Conservation (phyloP, 73 alveolate species). For the Tetrahymena elliotti region DNA sequence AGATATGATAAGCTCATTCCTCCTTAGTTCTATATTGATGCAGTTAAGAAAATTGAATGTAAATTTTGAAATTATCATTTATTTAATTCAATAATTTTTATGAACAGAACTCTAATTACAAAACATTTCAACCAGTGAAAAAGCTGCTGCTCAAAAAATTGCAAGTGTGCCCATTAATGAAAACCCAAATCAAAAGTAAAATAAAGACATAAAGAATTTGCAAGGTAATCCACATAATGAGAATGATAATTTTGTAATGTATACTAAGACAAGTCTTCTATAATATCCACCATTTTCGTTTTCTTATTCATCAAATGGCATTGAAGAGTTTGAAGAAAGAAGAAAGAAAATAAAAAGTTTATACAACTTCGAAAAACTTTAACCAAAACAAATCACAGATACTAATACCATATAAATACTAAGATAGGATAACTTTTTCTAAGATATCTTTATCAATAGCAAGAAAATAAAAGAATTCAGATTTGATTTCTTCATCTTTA, state of each 20-base stretch:
- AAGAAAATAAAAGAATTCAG: not conserved
- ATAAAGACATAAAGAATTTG: not conserved
- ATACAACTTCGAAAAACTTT: not conserved
- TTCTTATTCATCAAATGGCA: not conserved
- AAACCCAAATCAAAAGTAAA: not conserved
- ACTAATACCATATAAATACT: not conserved
- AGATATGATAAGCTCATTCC: not conserved
- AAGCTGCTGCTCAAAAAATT: not conserved
- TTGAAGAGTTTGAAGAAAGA: not conserved
- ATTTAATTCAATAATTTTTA: not conserved
- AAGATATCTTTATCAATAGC: not conserved
- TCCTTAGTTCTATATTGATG: not conserved
- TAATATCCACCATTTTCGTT: not conserved
- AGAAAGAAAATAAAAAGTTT: not conserved
- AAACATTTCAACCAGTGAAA: not conserved
- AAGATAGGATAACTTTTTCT: not conserved
- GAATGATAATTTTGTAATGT: not conserved
- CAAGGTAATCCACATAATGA: not conserved
- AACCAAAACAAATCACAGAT: not conserved
- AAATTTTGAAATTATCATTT: not conserved
- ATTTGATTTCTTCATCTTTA: not conserved
- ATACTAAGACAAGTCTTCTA: not conserved
- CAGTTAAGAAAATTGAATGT: not conserved
- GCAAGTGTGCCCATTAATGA: not conserved
- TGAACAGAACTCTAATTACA: not conserved